Percentiles rank a stretch among this genome's conserved stretches.
Evolutionary conservation across 2,329 filamentous ascomycete species (phyloP).

Genomic region (Penicillium sp.): DNA sequence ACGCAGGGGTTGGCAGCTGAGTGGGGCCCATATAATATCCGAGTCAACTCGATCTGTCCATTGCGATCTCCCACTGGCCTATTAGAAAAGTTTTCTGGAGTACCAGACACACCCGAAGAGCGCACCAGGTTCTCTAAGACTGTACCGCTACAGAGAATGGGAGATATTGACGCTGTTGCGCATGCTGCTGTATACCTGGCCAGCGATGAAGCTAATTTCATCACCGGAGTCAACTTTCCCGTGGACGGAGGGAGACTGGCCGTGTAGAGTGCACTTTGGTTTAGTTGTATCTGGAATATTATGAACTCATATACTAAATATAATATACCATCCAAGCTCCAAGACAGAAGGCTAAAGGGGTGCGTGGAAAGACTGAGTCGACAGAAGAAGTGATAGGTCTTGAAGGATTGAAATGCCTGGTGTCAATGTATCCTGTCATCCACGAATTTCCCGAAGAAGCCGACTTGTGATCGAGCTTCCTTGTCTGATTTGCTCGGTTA

Average conservation of each 20-base stretch:
- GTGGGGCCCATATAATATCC: constrained; percentile 27
- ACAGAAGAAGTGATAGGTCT: too few relatives aligned
- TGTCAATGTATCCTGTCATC: too few relatives aligned
- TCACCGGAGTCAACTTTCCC: constrained; percentile 70
- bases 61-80: constrained; percentile 11
- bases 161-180: constrained; percentile 59
- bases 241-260: constrained; percentile 38
- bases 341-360: too few relatives aligned
- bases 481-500: too few relatives aligned
- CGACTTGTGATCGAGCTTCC: too few relatives aligned
- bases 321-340: too few relatives aligned
- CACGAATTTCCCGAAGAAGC: too few relatives aligned
- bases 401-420: too few relatives aligned
- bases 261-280: not conserved
- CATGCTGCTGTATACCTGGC: constrained; percentile 70
- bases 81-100: constrained; percentile 53
- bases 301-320: too few relatives aligned
- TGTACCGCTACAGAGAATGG: constrained; percentile 42
- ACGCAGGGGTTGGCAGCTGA: constrained; percentile 28
- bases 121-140: constrained; percentile 40
- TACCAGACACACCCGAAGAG: constrained; percentile 44
- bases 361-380: too few relatives aligned
- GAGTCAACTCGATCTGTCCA: constrained; percentile 33
- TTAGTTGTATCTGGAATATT: too few relatives aligned
- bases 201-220: constrained; percentile 69